Base-by-base conservation (phyloP, 2,329 filamentous ascomycete genomes). In the Onygenales sp. region DNA sequence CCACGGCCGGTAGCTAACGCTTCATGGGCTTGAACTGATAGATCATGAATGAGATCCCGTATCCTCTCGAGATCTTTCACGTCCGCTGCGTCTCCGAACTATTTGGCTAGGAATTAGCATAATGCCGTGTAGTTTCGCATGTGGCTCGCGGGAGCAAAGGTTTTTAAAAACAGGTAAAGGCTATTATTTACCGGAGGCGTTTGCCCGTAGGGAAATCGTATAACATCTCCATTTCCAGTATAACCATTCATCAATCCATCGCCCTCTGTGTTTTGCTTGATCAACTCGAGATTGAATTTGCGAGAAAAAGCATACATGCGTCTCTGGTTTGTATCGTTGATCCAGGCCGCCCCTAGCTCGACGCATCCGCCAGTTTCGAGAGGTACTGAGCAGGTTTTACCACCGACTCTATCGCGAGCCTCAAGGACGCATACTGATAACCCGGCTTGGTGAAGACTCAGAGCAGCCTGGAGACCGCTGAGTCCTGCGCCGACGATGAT, bases 321-420 rank as follows among this genome's bases (percentile, higher is more conserved):
- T 7, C 53, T 58, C 44, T 67, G 68, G n/a, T 58, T 65, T 11
- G 55, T 66, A 42, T 67, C 65, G 40, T 70, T 70, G 54, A 68
- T 67, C 68, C 68, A 70, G 5, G 67, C 66, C 4, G 65, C 68
- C 3, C 68, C 68, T 6, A 69, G 32, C 33, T 70, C 68, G 11
- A 62, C 62, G 13, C 63, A 62, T n/a, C 57, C 55, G 8, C 59
- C 58, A 7, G 57, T 53, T 10, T 57, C 55, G n/a, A 59, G 56
- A 6, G 60, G 56, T 6, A 61, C 43, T 2, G 55, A 65, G 64
- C 64, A 71, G 0, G 65, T 70, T 57, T 72, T 72, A 1, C 73
- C 74, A 4, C 73, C 72, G 0, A 75, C 70, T 2, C 73, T 68
- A 54, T 74, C 67, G 3, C 71, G 57, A 4, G 72, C 72, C 51